Percentiles rank a stretch among this genome's conserved stretches.
Conservation (phyloP, 2,329 filamentous ascomycete genomes). For the Berkeleyomyces basicola region DNA sequence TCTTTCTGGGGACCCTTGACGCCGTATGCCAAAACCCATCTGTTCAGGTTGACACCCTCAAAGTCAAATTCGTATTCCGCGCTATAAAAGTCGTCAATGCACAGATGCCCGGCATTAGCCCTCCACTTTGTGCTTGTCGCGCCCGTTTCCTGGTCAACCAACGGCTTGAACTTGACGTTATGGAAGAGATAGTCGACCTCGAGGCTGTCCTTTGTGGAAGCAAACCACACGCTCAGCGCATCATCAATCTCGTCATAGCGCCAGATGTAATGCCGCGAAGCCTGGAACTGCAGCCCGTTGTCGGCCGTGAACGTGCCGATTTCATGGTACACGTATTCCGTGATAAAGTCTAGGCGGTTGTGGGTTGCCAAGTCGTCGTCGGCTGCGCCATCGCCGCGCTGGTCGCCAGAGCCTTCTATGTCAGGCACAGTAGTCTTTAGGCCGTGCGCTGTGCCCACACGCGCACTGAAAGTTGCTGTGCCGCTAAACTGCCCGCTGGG, state of each 20-base stretch:
- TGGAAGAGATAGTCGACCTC: slow-evolving; percentile 62
- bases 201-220: slow-evolving; percentile 42
- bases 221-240: slow-evolving; percentile 56
- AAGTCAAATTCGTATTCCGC: slow-evolving; percentile 53
- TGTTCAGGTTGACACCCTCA: slow-evolving; percentile 35
- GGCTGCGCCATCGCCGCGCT: slow-evolving; percentile 1
- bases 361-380: slow-evolving; percentile 16
- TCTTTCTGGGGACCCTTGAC: slow-evolving; percentile 61
- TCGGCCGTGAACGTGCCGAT: slow-evolving; percentile 47
- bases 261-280: slow-evolving; percentile 53
- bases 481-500: slow-evolving; percentile 50
- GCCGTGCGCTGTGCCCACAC: slow-evolving; percentile 7
- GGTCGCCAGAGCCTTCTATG: neutral
- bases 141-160: slow-evolving; percentile 16
- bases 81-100: slow-evolving; percentile 54
- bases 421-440: neutral
- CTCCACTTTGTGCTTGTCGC: slow-evolving; percentile 31
- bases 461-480: slow-evolving; percentile 44
- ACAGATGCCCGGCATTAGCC: slow-evolving; percentile 52
- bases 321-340: slow-evolving; percentile 53
- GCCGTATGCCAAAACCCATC: slow-evolving; percentile 45
- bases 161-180: slow-evolving; percentile 43
- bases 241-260: slow-evolving; percentile 47
- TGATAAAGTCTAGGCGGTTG: slow-evolving; percentile 19
- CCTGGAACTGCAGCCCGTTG: slow-evolving; percentile 39